A percentile compares a stretch with the other conserved stretches of the same genome.
Conservation (phyloP, 345 rosid species). For the Physaria fendleri region DNA sequence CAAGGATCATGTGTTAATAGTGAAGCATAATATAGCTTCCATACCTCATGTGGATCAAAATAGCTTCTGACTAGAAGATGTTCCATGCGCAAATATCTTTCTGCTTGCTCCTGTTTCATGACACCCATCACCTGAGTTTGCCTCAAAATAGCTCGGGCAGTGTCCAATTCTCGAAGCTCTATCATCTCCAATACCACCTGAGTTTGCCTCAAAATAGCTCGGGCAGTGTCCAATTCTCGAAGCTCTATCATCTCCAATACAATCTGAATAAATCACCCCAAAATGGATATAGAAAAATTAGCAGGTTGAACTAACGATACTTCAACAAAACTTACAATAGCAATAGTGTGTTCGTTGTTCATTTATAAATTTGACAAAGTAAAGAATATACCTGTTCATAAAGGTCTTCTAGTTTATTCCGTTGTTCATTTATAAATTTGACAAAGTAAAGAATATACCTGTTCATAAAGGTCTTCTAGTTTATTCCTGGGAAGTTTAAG, state of each 20-base stretch:
- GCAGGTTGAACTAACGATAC: not conserved
- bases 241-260: constrained; percentile 97
- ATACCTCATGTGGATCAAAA: constrained; percentile 93
- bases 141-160: constrained; percentile 91
- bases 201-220: constrained; percentile 92
- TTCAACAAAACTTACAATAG: not conserved
- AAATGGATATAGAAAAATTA: not conserved
- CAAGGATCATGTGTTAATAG: not conserved
- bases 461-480: constrained; percentile 88
- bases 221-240: constrained; percentile 89
- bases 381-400: constrained; percentile 66
- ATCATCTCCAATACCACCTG: constrained; percentile 99
- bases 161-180: constrained; percentile 89
- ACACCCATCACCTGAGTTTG: constrained; percentile 99
- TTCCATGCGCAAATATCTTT: constrained; percentile 86
- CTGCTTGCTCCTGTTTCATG: constrained; percentile 99
- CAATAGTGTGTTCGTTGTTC: not conserved
- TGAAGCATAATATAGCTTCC: constrained; percentile 7
- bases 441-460: constrained; percentile 38
- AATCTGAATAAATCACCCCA: constrained; percentile 43
- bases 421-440: not conserved
- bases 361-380: not conserved
- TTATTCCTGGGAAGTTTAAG: constrained; percentile 90
- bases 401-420: constrained; percentile 80
- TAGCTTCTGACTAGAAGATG: constrained; percentile 94